Percentiles rank a stretch among this genome's conserved stretches.
Conservation (phyloP, 129 eudicot species). For the Flaveria linearis region DNA sequence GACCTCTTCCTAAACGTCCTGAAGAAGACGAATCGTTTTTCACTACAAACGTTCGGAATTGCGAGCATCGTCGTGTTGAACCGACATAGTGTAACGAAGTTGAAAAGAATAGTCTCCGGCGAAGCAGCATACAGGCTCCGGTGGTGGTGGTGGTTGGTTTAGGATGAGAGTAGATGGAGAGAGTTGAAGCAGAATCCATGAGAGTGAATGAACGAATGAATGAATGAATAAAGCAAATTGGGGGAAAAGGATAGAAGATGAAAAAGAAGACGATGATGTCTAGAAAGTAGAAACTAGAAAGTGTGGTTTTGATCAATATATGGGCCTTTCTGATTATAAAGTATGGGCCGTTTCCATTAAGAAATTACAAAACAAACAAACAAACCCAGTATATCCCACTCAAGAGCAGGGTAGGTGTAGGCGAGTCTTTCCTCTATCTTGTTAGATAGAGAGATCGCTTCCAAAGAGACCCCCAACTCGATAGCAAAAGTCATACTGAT, state of each 20-base stretch:
- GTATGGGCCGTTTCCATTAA: background rate
- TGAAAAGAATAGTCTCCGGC: slow-evolving; percentile 25
- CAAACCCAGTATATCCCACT: too few species aligned
- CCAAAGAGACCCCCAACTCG: too few species aligned
- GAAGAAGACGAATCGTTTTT: slow-evolving; percentile 47
- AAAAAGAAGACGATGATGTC: slow-evolving; percentile 6
- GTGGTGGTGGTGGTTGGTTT: slow-evolving; percentile 33
- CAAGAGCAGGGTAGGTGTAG: too few species aligned
- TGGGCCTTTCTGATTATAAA: slow-evolving; percentile 8
- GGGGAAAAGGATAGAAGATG: slow-evolving; percentile 14
- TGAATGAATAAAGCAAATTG: background rate
- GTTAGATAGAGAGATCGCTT: too few species aligned
- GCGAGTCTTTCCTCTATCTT: too few species aligned
- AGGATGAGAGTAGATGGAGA: slow-evolving; percentile 48
- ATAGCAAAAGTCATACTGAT: too few species aligned
- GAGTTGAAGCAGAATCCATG: slow-evolving; percentile 52
- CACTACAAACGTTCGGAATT: slow-evolving; percentile 21
- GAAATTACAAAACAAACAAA: too few species aligned
- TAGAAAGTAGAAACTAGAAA: background rate
- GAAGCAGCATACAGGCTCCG: slow-evolving; percentile 12
- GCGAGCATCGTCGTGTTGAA: slow-evolving; percentile 28
- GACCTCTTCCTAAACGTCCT: slow-evolving; percentile 41
- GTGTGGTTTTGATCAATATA: slow-evolving; percentile 5
- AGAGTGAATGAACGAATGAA: slow-evolving; percentile 14
- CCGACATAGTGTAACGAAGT: slow-evolving; percentile 13